Evolutionary conservation across 208 protist species (phyloP), one percentile per base, ranked within the genome.

Genomic region (Trypanosomatidae sp.): DNA sequence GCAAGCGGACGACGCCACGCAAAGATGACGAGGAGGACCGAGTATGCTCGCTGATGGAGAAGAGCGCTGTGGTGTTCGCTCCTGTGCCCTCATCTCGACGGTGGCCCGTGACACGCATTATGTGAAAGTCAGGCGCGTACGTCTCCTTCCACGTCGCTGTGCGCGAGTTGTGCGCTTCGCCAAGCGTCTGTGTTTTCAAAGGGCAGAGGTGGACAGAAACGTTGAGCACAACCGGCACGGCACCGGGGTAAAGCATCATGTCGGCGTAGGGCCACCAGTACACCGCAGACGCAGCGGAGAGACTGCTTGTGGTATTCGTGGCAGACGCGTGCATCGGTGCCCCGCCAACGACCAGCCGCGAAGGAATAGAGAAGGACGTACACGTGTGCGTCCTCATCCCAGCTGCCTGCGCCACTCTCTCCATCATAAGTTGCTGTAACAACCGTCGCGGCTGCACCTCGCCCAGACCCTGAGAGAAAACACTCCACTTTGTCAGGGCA

Each of bases 231-330:
- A 98, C 49, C 15, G 97, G 91, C 36, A 84, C 36, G 59, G 72
- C 79, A 3, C 83, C 83, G 53, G 91, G 77, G 78, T 97, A 98
- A 52, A 97, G 55, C 39, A 89, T 82, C 80, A 98, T 93, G 41
- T 91, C 77, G 73, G 97, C 98, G 72, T 94, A 97, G n/a, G 98
- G 98, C 97, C 97, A 99, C 66, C 92, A 85, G 73, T 96, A 98
- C 36, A 64, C n/a, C 15, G 22, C 44, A 5, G 59, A n/a, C n/a
- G 15, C 17, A 12, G 44, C 62, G 25, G 62, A 12, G 25, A 9
- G 7, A 13, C 39, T n/a, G n/a, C n/a, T n/a, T n/a, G n/a, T n/a
- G n/a, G n/a, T n/a, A n/a, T n/a, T n/a, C n/a, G n/a, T n/a, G n/a
- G n/a, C n/a, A n/a, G n/a, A n/a, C n/a, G n/a, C 22, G 3, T 8